A percentile compares a stretch with the other conserved stretches of the same genome.
Conservation (phyloP, 495 filamentous ascomycete genomes). For the Aspergillus mulundensis region DNA sequence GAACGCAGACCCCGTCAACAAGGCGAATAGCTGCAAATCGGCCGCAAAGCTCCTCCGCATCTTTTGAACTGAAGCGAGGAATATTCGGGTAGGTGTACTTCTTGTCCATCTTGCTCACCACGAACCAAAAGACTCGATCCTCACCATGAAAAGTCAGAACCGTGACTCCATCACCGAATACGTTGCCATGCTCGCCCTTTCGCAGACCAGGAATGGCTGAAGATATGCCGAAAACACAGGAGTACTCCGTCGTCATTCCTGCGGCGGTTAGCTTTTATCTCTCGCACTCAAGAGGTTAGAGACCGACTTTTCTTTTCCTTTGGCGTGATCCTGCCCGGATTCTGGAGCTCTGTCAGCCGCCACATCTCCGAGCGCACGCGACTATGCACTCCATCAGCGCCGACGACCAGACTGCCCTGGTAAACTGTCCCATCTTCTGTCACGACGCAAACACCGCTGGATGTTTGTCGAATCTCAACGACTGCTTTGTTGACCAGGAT, state of each 20-base stretch:
- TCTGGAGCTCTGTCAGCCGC: slow-evolving; percentile 20
- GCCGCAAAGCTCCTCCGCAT: slow-evolving; percentile 3
- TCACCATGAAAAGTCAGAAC: slow-evolving; percentile 18
- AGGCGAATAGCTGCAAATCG: slow-evolving; percentile 6
- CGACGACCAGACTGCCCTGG: slow-evolving; percentile 40
- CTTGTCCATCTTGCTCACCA: slow-evolving; percentile 41
- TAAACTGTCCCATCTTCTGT: slow-evolving; percentile 12
- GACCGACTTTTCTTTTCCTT: slow-evolving; percentile 19
- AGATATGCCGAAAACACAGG: slow-evolving; percentile 25
- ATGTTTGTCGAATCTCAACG: slow-evolving; percentile 3
- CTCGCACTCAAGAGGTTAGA: too few species aligned
- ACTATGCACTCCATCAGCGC: slow-evolving; percentile 49
- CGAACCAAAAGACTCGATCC: slow-evolving; percentile 23
- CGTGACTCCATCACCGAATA: slow-evolving; percentile 12
- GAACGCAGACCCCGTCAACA: slow-evolving; percentile 9
- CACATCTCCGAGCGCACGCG: slow-evolving; percentile 33
- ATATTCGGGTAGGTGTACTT: slow-evolving; percentile 33
- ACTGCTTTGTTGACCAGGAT: slow-evolving; percentile 16
- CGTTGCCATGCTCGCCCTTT: slow-evolving; percentile 16
- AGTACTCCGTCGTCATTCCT: slow-evolving; percentile 19
- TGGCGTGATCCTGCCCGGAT: slow-evolving; percentile 21
- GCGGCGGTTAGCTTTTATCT: too few species aligned
- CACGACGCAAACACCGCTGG: slow-evolving; percentile 1
- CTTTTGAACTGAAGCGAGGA: slow-evolving; percentile 27
- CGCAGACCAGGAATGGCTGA: slow-evolving; percentile 12